These are phyloP conservation scores for Lathyrus tuberosus DNA, from an alignment of 306 rosid species.

Conservation along the genomic window DNA sequence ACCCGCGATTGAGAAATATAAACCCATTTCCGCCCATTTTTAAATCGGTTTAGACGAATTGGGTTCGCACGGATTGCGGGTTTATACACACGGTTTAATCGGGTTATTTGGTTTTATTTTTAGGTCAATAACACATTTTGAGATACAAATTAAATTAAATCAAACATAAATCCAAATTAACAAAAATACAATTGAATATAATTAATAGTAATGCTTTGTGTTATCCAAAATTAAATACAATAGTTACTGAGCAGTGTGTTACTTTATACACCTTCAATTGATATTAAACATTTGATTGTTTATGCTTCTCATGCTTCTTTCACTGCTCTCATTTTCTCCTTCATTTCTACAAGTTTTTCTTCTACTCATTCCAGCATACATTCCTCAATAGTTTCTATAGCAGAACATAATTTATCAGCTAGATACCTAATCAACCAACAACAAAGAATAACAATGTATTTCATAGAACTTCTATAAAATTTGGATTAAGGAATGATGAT, in stretches of 20 bases:
- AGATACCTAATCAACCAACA: constrained; percentile 61
- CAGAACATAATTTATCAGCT: constrained; percentile 90
- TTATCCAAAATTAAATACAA: neutral
- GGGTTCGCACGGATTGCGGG: too few relatives aligned
- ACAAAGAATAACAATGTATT: neutral
- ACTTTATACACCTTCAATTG: constrained; percentile 44
- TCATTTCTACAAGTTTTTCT: constrained; percentile 28
- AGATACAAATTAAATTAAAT: too few relatives aligned
- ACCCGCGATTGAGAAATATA: too few relatives aligned
- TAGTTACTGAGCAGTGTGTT: neutral
- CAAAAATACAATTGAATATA: too few relatives aligned
- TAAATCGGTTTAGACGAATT: too few relatives aligned
- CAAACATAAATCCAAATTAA: too few relatives aligned
- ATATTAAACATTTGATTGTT: constrained; percentile 48
- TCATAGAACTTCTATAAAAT: neutral
- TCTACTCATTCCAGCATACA: constrained; percentile 85
- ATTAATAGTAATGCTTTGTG: neutral
- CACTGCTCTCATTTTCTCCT: constrained; percentile 14
- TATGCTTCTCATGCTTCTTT: constrained; percentile 41
- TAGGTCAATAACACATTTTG: too few relatives aligned
- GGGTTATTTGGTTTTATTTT: too few relatives aligned
- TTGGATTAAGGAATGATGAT: neutral
- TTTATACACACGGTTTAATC: too few relatives aligned
- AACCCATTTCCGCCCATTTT: too few relatives aligned
- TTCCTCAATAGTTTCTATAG: constrained; percentile 97